Evolutionary conservation across 129 eudicot genomes (phyloP).

Genomic region (Flaveria brownii): DNA sequence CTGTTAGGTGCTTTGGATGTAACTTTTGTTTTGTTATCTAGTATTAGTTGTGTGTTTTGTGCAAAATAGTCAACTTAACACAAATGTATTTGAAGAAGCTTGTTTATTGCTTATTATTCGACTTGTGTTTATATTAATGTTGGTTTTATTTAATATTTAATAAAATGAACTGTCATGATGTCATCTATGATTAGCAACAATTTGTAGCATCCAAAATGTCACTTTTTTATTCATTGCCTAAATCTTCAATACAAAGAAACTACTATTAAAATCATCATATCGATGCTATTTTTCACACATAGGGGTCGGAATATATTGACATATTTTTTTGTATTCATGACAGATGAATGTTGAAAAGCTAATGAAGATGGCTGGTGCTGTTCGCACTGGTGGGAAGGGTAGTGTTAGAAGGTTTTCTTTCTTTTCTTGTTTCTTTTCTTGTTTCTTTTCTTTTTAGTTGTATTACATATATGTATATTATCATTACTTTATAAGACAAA

Average conservation of each 20-base stretch:
- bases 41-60: background rate
- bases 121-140: background rate
- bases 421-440: background rate
- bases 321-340: background rate
- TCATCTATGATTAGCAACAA: background rate
- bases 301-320: background rate
- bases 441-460: background rate
- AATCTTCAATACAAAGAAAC: background rate
- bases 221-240: background rate
- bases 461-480: background rate
- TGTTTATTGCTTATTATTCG: background rate
- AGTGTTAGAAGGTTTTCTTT: conserved; percentile 62
- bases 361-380: conserved; percentile 86
- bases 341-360: conserved; percentile 83
- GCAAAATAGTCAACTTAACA: background rate
- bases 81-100: background rate
- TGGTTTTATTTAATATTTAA: background rate
- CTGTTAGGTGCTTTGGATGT: conserved; percentile 16
- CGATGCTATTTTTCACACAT: background rate
- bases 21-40: background rate
- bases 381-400: conserved; percentile 85
- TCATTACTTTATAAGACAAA: background rate
- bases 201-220: background rate
- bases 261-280: background rate
- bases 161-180: background rate